Base-by-base conservation (phyloP, 345 rosid genomes). In the Hypericum androsaemum region DNA sequence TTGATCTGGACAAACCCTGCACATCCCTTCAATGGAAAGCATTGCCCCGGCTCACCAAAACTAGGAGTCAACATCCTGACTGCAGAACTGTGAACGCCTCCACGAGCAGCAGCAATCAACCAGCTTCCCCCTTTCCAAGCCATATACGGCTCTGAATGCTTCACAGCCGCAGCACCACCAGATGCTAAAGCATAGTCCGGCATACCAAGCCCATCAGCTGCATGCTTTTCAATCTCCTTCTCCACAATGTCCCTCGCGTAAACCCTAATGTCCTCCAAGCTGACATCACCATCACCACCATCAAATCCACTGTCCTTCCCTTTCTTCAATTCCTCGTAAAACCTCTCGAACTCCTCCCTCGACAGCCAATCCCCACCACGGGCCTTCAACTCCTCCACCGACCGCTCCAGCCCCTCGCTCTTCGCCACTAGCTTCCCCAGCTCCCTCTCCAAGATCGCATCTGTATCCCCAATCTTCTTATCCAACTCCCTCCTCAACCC, bases 11-110 rank as follows among this genome's bases (percentile, higher is more conserved):
- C 95, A 74, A 67, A 92, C 0, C 98, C 98, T 45, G 52, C 59
- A 41, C 69, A 78, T 47, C 97, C 97, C 64, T 80, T 83, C 72
- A 88, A 56, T 0, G 98, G 76, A 74, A 92, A 92, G 69, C 98
- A 88, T 66, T 83, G 89, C 0, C 98, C 98, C 8, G 97, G 97
- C 79, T 92, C 94, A 12, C 97, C 97, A 22, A 85, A 88, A 80
- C 98, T 88, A 0, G 98, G 98, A 58, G 66, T 78, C 74, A 92
- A 68, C 83, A 92, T 85, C 81, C 73, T 88, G 28, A 57, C 61
- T 3, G 97, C 84, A 59, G 71, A 71, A 8, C 52, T 52, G 50
- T 77, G 85, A 61, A 75, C 84, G 41, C 70, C 71, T 54, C 53
- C 59, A 8, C 14, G 56, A 14, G 10, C 47, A 42, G 47, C 56